Percentiles rank a stretch among this genome's conserved stretches.
Conservation (phyloP, 306 rosid species). For the Pterocarpus santalinus region DNA sequence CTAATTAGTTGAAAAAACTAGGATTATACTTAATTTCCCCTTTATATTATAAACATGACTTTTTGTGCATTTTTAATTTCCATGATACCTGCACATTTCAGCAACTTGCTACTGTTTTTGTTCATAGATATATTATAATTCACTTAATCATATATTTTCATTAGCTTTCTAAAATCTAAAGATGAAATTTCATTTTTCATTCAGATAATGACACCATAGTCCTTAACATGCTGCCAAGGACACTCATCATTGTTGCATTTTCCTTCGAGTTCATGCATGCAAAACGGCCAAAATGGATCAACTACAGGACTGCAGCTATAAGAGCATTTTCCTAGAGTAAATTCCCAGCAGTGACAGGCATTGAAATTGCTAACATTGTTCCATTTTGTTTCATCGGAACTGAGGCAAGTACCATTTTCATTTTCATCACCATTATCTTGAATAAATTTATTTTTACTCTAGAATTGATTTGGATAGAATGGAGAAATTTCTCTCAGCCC, state of each 20-base stretch:
- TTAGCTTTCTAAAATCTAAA: too few species aligned
- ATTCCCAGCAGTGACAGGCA: slow-evolving; percentile 52
- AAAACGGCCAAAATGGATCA: slow-evolving; percentile 94
- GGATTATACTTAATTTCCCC: too few species aligned
- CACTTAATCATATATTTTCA: too few species aligned
- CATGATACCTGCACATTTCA: too few species aligned
- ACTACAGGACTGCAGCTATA: slow-evolving; percentile 66
- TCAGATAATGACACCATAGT: slow-evolving; percentile 48
- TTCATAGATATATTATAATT: too few species aligned
- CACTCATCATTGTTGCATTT: slow-evolving; percentile 98
- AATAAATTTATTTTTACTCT: slow-evolving; percentile 45
- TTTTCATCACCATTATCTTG: slow-evolving; percentile 44
- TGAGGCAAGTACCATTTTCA: slow-evolving; percentile 48
- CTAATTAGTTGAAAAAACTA: too few species aligned
- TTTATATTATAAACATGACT: too few species aligned
- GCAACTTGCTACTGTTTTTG: too few species aligned
- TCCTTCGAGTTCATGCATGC: slow-evolving; percentile 97
- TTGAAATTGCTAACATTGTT: slow-evolving; percentile 49
- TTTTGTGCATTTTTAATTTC: too few species aligned
- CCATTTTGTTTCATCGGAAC: slow-evolving; percentile 49
- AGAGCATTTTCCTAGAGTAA: slow-evolving; percentile 65
- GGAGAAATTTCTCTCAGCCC: slow-evolving; percentile 61
- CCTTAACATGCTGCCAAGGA: slow-evolving; percentile 94
- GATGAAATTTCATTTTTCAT: too few species aligned
- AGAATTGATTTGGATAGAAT: slow-evolving; percentile 52